Base-by-base conservation (phyloP, 148 eudicot genomes). In the Rhododendron molle region DNA sequence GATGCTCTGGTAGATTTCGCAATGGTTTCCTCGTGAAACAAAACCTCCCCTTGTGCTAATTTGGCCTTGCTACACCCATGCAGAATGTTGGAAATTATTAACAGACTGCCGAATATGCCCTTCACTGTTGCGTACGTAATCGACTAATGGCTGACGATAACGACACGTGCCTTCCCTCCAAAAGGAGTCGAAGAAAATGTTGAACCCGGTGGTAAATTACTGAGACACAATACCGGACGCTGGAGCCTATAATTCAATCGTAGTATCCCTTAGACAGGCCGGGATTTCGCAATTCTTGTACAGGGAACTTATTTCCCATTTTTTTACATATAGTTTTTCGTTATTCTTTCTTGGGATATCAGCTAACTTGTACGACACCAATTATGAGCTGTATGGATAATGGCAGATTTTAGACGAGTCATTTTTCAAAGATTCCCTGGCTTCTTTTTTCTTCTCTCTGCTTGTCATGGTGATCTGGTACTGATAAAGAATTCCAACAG, bases 121-220 rank as follows among this genome's bases (percentile, higher is more conserved):
- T 95, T 56, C 89, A 89, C 82, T 94, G 98, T 77, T 98, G 99
- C n/a, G 94, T 95, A 44, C n/a, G 93, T 95, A 44, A 89, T 91
- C 58, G 96, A 94, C 72, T 96, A 95, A 79, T 94, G 99, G 97
- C 87, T 92, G 47, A 89, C 88, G 84, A 94, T 90, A 20, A 90
- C 88, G 40, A 88, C 87, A n/a, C 89, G 89, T 62, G 98, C 97
- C 30, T 95, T 85, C 88, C 99, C 98, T 74, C 92, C 95, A 26
- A 92, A 88, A 85, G 99, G 89, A 28, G 85, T 92, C 87, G 93
- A 96, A 84, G 93, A 91, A 43, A 94, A 88, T 36, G 84, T 87
- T 71, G 89, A 83, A 47, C 90, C 94, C 15, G 97, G 95, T 82
- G 52, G 78, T 95, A 98, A 20, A 76, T 96, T 18, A 90, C 98